A percentile compares a stretch with the other conserved stretches of the same genome.
These are phyloP conservation scores for Dendrobium chrysotoxum DNA, from an alignment of 106 monocot species.

Conservation along the genomic window DNA sequence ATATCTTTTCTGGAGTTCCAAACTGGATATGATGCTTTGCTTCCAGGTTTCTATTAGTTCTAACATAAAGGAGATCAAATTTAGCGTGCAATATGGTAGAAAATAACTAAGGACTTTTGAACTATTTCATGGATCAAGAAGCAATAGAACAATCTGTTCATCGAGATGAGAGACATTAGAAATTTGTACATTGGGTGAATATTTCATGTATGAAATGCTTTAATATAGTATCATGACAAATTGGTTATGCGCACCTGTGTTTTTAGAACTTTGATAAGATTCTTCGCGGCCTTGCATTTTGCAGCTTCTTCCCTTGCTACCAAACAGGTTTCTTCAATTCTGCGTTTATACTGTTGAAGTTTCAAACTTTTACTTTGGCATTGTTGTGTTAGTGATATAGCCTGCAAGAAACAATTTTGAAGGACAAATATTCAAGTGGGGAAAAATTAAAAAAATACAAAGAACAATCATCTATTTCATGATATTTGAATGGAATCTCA, in stretches of 20 bases:
- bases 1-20: too few relatives aligned
- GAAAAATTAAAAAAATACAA: not conserved
- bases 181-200: too few relatives aligned
- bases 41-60: too few relatives aligned
- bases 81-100: not conserved
- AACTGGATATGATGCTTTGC: too few relatives aligned
- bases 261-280: constrained; percentile 59
- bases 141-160: too few relatives aligned
- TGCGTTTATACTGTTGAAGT: constrained; percentile 49
- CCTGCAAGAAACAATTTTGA: constrained; percentile 23
- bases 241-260: constrained; percentile 42
- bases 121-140: too few relatives aligned
- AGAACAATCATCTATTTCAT: not conserved
- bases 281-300: constrained; percentile 81
- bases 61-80: not conserved
- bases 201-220: too few relatives aligned
- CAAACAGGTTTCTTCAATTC: constrained; percentile 70
- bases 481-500: not conserved
- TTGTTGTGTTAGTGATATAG: constrained; percentile 30
- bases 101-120: too few relatives aligned
- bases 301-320: constrained; percentile 73
- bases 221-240: too few relatives aligned
- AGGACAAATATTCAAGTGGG: not conserved
- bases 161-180: too few relatives aligned
- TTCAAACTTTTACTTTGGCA: constrained; percentile 48